Base-by-base conservation (phyloP, 257 asterid species). In the Lithospermum erythrorhizon region DNA sequence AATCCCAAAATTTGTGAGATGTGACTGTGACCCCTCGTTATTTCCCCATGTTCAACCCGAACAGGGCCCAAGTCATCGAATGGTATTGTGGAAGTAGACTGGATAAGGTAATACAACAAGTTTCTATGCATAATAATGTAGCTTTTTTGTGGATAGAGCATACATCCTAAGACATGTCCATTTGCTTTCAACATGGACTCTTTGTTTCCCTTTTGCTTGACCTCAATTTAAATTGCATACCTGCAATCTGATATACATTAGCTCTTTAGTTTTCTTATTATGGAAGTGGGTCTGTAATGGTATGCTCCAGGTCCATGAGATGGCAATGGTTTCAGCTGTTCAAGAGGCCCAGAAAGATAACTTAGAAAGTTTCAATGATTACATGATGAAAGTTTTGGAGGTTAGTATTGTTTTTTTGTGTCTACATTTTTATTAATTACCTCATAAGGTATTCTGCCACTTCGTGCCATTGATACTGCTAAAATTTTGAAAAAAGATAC, bases 321-420 rank as follows among this genome's bases (percentile, higher is more conserved):
- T 91, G 97, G 84, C 98, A 73, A 89, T 86, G 94, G 83, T 89
- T 71, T 91, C 97, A 65, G 95, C 97, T 25, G 82, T 91, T 66
- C 94, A 89, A 77, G 97, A 86, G 78, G 95, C 95, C 70, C 98
- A 91, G 76, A 89, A 89, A 79, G 98, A 86, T 71, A 88, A 86
- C 72, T 82, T 86, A 51, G 82, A 79, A 82, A 84, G 89, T 77
- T 91, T 88, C 70, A 86, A 90, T 68, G 87, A 84, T 67, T 81
- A 86, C 67, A 86, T 91, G 98, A 88, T 91, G 95, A 79, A 95
- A 69, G 95, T 88, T 72, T 75, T 89, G 74, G 90, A 88, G 95
- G 98, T 86, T 65, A 75, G 66, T 65, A 63, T 73, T 63, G 47
- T 61, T 35, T 35, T n/a, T 70, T 62, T 55, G 9, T 32, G 57